phyloP scores from a whole-genome alignment of 1,139 yeast species.

The Magnusiomyces paraingens region DNA sequence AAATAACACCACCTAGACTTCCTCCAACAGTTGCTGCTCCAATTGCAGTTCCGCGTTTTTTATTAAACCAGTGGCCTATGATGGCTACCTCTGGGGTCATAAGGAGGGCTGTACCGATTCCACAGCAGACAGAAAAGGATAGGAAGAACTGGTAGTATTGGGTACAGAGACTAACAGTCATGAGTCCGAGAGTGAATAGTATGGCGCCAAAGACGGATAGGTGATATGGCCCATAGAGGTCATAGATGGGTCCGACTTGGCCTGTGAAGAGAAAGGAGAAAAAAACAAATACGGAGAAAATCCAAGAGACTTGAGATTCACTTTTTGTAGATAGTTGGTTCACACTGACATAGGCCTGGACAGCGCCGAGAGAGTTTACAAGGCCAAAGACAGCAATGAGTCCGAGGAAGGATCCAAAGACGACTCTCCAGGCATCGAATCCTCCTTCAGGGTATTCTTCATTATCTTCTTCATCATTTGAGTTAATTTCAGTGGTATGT shows the following conservation, averaged over 20 bases:
- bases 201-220: slow-evolving; percentile 44
- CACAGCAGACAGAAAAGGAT: slow-evolving; percentile 50
- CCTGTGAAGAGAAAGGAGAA: slow-evolving; percentile 51
- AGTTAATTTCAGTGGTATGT: not conserved
- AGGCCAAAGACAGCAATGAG: slow-evolving; percentile 58
- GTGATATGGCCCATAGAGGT: slow-evolving; percentile 50
- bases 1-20: slow-evolving; percentile 57
- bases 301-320: slow-evolving; percentile 56
- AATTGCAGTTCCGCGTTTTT: slow-evolving; percentile 53
- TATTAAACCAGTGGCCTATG: slow-evolving; percentile 56
- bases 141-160: slow-evolving; percentile 52
- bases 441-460: slow-evolving; percentile 52
- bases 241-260: slow-evolving; percentile 57
- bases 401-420: slow-evolving; percentile 60
- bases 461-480: not conserved
- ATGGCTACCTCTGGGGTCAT: slow-evolving; percentile 56
- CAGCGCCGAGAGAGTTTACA: slow-evolving; percentile 62
- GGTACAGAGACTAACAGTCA: slow-evolving; percentile 50
- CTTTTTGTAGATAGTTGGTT: slow-evolving; percentile 45
- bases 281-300: slow-evolving; percentile 55
- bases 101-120: slow-evolving; percentile 52
- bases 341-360: slow-evolving; percentile 57
- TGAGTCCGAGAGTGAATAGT: slow-evolving; percentile 44
- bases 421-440: slow-evolving; percentile 45
- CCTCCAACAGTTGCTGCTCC: slow-evolving; percentile 67